Evolutionary conservation across 208 protist genomes (phyloP).

Genomic region (Acanthamoeba quina): DNA sequence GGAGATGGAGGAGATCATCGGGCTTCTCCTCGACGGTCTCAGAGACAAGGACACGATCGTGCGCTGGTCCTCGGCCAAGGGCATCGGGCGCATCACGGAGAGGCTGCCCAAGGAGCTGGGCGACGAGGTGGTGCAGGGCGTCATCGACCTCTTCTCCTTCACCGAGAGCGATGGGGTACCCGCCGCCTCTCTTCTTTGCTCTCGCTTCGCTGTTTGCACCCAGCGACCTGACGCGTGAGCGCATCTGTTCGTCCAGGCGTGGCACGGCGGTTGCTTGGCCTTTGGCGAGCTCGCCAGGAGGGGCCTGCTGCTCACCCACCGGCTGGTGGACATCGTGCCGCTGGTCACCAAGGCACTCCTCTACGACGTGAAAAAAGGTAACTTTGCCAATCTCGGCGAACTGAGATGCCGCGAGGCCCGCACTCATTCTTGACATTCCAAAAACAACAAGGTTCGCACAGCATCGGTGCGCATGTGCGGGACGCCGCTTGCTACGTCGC

Average conservation of each 20-base stretch:
- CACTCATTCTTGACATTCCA: too few relatives aligned
- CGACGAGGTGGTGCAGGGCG: constrained; percentile 92
- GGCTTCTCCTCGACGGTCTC: constrained; percentile 82
- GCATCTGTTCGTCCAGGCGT: constrained; percentile 81
- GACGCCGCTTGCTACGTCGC: constrained; percentile 98
- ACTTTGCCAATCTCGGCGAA: too few relatives aligned
- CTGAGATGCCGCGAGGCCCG: too few relatives aligned
- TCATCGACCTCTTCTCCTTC: constrained; percentile 90
- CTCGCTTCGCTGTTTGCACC: too few relatives aligned
- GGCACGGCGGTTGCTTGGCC: constrained; percentile 97
- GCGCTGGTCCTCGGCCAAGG: constrained; percentile 98
- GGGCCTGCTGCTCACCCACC: constrained; percentile 93
- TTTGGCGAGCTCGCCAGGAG: constrained; percentile 97
- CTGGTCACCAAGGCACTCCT: constrained; percentile 87
- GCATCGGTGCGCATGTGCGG: constrained; percentile 97
- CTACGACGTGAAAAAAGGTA: constrained; percentile 96
- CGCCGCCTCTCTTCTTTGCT: too few relatives aligned
- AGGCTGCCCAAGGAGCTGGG: constrained; percentile 93
- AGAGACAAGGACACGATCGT: constrained; percentile 94
- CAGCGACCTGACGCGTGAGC: too few relatives aligned
- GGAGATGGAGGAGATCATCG: constrained; percentile 85
- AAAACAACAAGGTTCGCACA: constrained; percentile 84
- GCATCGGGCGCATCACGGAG: constrained; percentile 95
- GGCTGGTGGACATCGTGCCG: constrained; percentile 90
- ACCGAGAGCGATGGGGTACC: constrained; percentile 50